Evolutionary conservation across 2,329 filamentous ascomycete genomes (phyloP).

Genomic region (Acarospora socialis): DNA sequence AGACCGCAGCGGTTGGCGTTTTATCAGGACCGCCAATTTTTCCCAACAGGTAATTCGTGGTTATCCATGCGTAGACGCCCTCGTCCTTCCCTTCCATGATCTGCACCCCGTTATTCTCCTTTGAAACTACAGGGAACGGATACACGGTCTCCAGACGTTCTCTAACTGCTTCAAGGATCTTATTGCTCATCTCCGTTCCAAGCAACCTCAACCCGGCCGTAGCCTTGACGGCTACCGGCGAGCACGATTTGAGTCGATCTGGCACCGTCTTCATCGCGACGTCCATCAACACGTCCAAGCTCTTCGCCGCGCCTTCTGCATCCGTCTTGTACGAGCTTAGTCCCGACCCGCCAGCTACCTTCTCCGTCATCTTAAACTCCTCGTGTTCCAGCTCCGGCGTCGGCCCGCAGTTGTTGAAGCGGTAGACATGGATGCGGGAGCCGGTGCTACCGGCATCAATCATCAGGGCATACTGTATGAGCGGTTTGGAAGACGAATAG

Average conservation of each 20-base stretch:
- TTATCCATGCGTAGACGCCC: slow-evolving; percentile 98
- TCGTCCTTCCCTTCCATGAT: slow-evolving; percentile 98
- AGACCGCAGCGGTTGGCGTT: slow-evolving; percentile 80
- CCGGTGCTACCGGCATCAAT: slow-evolving; percentile 96
- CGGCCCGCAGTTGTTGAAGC: slow-evolving; percentile 95
- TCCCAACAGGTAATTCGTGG: slow-evolving; percentile 92
- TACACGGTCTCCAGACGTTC: slow-evolving; percentile 72
- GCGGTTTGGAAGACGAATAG: slow-evolving; percentile 73
- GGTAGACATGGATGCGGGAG: slow-evolving; percentile 95
- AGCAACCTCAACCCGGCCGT: slow-evolving; percentile 86
- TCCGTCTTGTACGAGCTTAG: slow-evolving; percentile 80
- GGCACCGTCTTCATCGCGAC: slow-evolving; percentile 75
- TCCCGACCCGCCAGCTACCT: slow-evolving; percentile 61
- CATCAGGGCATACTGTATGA: slow-evolving; percentile 97
- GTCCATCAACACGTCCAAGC: slow-evolving; percentile 74
- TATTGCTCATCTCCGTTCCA: slow-evolving; percentile 63
- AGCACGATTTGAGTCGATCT: slow-evolving; percentile 78
- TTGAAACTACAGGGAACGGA: slow-evolving; percentile 84
- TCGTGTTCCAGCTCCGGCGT: slow-evolving; percentile 92
- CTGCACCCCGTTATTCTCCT: slow-evolving; percentile 72
- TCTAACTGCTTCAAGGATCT: slow-evolving; percentile 76
- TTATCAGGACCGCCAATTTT: slow-evolving; percentile 92
- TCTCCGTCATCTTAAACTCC: slow-evolving; percentile 85
- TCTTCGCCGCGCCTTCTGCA: slow-evolving; percentile 75
- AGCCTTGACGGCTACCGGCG: slow-evolving; percentile 92